Evolutionary conservation across 2,329 filamentous ascomycete species (phyloP).

Genomic region (Ceratocystis albifundus): DNA sequence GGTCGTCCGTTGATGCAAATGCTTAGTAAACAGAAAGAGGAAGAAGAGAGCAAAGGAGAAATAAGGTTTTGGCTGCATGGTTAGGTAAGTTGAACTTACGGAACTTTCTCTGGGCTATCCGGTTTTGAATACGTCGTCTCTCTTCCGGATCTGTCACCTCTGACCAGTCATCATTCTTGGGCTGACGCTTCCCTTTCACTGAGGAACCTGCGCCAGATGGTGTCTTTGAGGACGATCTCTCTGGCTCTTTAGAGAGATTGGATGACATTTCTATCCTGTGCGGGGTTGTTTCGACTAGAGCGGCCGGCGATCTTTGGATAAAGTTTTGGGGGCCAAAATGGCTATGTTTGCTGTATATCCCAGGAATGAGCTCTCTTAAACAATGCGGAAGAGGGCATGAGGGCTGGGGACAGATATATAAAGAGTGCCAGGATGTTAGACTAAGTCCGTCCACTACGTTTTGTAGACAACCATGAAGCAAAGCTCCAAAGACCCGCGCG

Average conservation of each 20-base stretch:
- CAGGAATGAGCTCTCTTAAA: no score
- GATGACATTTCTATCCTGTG: constrained; percentile 26
- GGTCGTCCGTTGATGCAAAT: no score
- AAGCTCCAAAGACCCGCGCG: no score
- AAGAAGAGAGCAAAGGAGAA: neutral
- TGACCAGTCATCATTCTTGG: constrained; percentile 53
- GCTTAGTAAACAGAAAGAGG: no score
- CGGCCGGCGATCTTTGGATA: no score
- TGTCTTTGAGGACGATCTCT: neutral
- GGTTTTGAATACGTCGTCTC: constrained; percentile 63
- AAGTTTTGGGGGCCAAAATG: neutral
- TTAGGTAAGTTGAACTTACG: constrained; percentile 38
- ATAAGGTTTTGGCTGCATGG: neutral
- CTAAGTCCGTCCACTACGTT: no score
- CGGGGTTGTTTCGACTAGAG: neutral
- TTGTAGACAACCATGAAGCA: no score
- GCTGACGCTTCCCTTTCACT: constrained; percentile 31
- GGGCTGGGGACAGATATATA: no score
- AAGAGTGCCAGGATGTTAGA: no score
- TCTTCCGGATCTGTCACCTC: constrained; percentile 59
- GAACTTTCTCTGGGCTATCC: constrained; percentile 64
- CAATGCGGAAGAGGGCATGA: no score
- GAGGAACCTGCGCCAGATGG: constrained; percentile 4
- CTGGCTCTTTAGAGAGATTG: constrained; percentile 29
- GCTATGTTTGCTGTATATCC: no score